Evolutionary conservation across 345 rosid species (phyloP), one percentile per base, ranked within the genome.

Genomic region (Boechera stricta): DNA sequence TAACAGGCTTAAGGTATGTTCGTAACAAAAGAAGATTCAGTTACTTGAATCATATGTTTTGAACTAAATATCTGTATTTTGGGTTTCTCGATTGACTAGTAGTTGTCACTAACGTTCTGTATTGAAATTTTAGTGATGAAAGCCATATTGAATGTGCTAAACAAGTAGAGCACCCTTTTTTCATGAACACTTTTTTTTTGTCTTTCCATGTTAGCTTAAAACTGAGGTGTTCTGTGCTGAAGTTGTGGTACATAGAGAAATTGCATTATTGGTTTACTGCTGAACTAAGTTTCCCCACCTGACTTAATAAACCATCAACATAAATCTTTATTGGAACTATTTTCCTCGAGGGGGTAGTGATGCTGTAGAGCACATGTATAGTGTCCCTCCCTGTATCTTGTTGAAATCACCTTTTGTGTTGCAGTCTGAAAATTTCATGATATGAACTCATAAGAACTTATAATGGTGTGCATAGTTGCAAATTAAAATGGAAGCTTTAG

Each of bases 1-100:
- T 75, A 86, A 93, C 70, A 85, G 87, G 80, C 88, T 95, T 24
- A 95, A 95, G 98, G 99, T 92, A 73, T 69, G 69, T 44, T 55
- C 52, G 7, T 31, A 9, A 52, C 45, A 45, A 51, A 47, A 24
- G 35, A 59, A 49, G 45, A 60, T 68, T 59, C 32, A 13, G 26
- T 10, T 10, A 29, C 5, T 4, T 59, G 66, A 39, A 10, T 39
- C 13, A 52, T 47, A 33, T 61, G 66, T n/a, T 47, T 52, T 64
- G 44, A 68, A 31, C 41, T 67, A 21, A 2, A 29, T 41, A 18
- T 5, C 29, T 41, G 26, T 48, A 41, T 39, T 9, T 48, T 38
- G 18, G 33, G 5, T 26, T 35, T 68, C 61, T 52, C 11, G 7
- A 28, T 51, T 38, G 36, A 16, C 56, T 59, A 57, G 29, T 60